Percentiles rank a stretch among this genome's conserved stretches.
Evolutionary conservation across 1,139 yeast genomes (phyloP).

Genomic region (Candida neerlandica): DNA sequence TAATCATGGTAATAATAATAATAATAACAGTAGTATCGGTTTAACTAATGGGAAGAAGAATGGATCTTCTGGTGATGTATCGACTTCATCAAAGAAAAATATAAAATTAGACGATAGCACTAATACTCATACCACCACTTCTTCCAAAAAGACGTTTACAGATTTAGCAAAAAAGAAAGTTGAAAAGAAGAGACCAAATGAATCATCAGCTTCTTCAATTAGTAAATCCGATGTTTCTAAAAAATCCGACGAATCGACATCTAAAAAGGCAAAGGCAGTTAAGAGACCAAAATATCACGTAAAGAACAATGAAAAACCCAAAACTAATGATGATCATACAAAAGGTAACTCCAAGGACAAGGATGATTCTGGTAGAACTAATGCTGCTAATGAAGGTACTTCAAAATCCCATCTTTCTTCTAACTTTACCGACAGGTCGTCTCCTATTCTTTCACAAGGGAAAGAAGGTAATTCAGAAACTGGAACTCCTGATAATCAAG

Average conservation of each 20-base stretch:
- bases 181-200: conserved; percentile 4
- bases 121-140: not conserved
- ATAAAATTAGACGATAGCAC: not conserved
- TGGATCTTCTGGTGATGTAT: conserved; percentile 1
- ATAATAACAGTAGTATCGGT: not conserved
- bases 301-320: not conserved
- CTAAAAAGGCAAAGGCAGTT: not conserved
- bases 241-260: not conserved
- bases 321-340: not conserved
- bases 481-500: not conserved
- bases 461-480: not conserved
- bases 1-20: not conserved
- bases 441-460: not conserved
- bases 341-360: not conserved
- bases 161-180: conserved; percentile 2
- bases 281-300: conserved; percentile 2
- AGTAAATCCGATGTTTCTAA: conserved; percentile 5
- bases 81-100: not conserved
- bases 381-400: not conserved
- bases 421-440: not conserved
- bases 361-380: not conserved
- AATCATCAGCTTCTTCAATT: conserved; percentile 5
- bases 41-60: not conserved
- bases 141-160: not conserved
- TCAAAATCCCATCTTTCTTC: not conserved